Conservation (phyloP, 106 monocot genomes). For the Phalaenopsis equestris region DNA sequence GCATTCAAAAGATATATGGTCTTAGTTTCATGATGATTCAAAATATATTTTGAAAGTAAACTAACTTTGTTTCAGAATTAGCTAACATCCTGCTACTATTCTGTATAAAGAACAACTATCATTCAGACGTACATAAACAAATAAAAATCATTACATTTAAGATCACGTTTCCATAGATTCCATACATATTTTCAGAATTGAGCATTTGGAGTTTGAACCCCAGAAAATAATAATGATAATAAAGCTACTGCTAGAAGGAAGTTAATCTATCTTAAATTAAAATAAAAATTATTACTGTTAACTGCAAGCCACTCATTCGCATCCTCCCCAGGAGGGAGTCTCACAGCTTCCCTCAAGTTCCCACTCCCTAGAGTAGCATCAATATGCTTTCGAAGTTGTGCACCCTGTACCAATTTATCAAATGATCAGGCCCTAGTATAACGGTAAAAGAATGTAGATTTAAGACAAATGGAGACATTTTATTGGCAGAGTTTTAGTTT, state of each 20-base stretch:
- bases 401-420: slow-evolving; percentile 51
- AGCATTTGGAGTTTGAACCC: neutral
- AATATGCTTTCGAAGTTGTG: slow-evolving; percentile 87
- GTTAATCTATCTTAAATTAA: slow-evolving; percentile 1
- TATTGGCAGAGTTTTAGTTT: neutral
- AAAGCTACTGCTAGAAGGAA: neutral
- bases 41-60: slow-evolving; percentile 1
- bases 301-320: slow-evolving; percentile 96
- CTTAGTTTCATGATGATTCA: slow-evolving; percentile 7
- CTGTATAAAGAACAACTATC: neutral
- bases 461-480: neutral
- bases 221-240: neutral
- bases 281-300: slow-evolving; percentile 59
- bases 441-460: neutral
- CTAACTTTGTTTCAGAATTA: neutral
- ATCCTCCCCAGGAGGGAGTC: slow-evolving; percentile 96
- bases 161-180: neutral
- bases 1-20: slow-evolving; percentile 5
- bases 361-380: slow-evolving; percentile 99
- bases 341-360: slow-evolving; percentile 93
- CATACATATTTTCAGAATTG: neutral
- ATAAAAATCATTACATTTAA: neutral
- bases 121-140: neutral
- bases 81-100: neutral
- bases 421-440: neutral